phyloP scores from a whole-genome alignment of 331 rosid genomes.

The Dryas integrifolia region DNA sequence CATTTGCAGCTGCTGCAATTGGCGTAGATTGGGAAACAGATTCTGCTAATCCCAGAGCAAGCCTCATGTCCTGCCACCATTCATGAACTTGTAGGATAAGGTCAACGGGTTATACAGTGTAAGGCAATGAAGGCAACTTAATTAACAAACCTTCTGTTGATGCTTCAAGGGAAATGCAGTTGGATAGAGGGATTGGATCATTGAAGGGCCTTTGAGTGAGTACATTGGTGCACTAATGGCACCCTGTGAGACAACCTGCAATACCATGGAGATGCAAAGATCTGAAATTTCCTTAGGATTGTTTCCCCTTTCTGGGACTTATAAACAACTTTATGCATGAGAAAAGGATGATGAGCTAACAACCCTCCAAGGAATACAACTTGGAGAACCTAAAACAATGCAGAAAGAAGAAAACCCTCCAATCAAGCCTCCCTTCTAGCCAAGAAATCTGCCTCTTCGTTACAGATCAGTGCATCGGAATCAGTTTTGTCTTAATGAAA shows the following conservation, averaged over 20 bases:
- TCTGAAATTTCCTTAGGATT: neutral
- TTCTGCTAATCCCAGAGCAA: constrained; percentile 84
- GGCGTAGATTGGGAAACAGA: constrained; percentile 87
- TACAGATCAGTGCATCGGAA: neutral
- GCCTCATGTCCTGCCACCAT: constrained; percentile 80
- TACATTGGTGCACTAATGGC: constrained; percentile 95
- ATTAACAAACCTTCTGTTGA: constrained; percentile 80
- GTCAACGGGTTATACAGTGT: neutral
- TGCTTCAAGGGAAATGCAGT: constrained; percentile 93
- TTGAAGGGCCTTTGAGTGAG: constrained; percentile 79
- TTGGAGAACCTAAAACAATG: neutral
- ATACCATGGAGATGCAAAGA: constrained; percentile 11
- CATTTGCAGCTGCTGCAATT: constrained; percentile 94
- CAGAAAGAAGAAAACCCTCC: neutral
- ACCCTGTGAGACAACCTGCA: constrained; percentile 93
- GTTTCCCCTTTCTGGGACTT: neutral
- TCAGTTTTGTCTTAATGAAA: neutral
- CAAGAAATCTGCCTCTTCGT: neutral
- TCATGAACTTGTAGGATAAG: neutral
- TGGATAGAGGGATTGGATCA: constrained; percentile 80
- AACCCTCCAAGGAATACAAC: neutral
- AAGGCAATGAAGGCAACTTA: constrained; percentile 12
- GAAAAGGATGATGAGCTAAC: neutral
- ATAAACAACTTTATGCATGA: neutral
- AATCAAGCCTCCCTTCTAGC: neutral